phyloP scores from a whole-genome alignment of 1,284 basidiomycete genomes.

The Schizopora paradoxa region DNA sequence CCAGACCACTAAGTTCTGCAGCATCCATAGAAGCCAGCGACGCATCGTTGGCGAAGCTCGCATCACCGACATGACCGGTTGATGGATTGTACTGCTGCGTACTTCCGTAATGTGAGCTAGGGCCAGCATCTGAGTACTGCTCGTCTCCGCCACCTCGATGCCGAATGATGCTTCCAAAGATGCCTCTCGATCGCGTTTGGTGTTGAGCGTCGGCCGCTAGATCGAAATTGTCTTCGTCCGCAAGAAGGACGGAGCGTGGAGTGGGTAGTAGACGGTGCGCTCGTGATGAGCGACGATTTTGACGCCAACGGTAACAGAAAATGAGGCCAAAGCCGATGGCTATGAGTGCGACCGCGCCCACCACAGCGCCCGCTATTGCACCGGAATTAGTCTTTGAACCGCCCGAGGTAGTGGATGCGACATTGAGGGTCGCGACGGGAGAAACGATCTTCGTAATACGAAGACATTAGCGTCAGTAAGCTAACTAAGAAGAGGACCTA shows the following conservation, averaged over 20 bases:
- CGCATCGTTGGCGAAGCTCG: slow-evolving; percentile 17
- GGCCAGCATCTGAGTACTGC: neutral
- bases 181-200: slow-evolving; percentile 28
- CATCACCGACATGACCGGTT: no score
- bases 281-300: slow-evolving; percentile 34
- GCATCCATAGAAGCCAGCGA: slow-evolving; percentile 3
- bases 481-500: slow-evolving; percentile 4
- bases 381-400: slow-evolving; percentile 29
- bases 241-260: slow-evolving; percentile 36
- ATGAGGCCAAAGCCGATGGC: slow-evolving; percentile 32
- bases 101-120: neutral
- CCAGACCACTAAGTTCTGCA: slow-evolving; percentile 14
- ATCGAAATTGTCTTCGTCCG: slow-evolving; percentile 43
- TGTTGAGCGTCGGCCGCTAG: slow-evolving; percentile 4
- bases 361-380: slow-evolving; percentile 42
- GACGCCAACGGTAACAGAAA: slow-evolving; percentile 38
- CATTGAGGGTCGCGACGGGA: slow-evolving; percentile 25
- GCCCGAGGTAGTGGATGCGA: neutral
- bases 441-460: slow-evolving; percentile 20
- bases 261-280: slow-evolving; percentile 29
- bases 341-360: slow-evolving; percentile 37
- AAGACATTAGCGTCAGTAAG: neutral
- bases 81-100: no score
- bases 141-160: neutral
- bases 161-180: slow-evolving; percentile 27